Evolutionary conservation across 2,329 filamentous ascomycete species (phyloP), one percentile per base, ranked within the genome.

Genomic region (Mycosphaerella sp.): DNA sequence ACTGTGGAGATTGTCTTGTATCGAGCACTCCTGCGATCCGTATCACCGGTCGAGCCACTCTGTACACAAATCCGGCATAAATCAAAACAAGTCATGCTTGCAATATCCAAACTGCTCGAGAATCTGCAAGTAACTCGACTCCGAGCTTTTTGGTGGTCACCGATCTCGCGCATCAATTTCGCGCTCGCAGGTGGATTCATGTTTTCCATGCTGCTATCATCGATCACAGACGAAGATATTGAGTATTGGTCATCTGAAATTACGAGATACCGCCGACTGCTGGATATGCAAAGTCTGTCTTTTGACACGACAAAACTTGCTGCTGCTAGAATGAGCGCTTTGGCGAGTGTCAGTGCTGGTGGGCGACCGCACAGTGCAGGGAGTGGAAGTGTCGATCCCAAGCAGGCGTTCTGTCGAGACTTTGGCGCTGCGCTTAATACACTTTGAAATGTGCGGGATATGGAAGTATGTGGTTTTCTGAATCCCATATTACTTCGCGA

Each of bases 71-170:
- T 57, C 10, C 59, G 55, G 32, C 30, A 40, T 5, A 45, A 50
- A 41, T 52, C 57, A n/a, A 59, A 57, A 27, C 36, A 52, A 10
- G 37, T 45, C 37, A 44, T 59, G 6, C 37, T 14, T 3, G 44
- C 53, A n/a, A 54, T 58, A 27, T 54, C 53, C 6, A 52, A 50
- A 18, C 52, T 59, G 13, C 50, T 61, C 7, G 55, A 56, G 30
- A 59, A 56, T 34, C 49, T 61, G 7, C 59, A 56, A 47, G 57
- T 59, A 10, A 55, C 57, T 18, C 51, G 59, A 17, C 44, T 61
- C 3, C 49, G 59, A 17, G 53, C 59, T 8, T 61, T 61, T 41
- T 61, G 59, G 59, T 61, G 59, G 59, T 58, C 55, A 12, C 59
- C 57, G 1, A 54, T 59, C 10, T 56, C 49, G 37, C 53, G 53